Evolutionary conservation across 805 yeast species (phyloP), one percentile per base, ranked within the genome.

Genomic region (Teunomyces kruisii): DNA sequence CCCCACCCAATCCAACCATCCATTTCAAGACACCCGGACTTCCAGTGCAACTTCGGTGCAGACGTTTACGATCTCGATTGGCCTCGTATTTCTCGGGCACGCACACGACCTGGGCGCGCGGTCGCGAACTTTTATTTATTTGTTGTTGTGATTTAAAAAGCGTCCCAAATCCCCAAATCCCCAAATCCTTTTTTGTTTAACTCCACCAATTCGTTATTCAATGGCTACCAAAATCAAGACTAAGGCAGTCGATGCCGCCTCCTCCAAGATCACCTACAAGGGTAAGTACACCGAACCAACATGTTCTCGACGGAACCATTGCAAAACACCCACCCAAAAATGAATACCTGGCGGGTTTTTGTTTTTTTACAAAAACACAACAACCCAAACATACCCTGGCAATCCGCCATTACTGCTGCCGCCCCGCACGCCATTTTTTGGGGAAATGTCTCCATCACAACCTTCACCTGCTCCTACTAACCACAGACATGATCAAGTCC

Each of bases 401-500:
- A 19, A 19, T 19, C 3, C 22, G 22, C 22, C 22, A 19, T 4
- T 6, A 6, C 22, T 19, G 6, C 22, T 3, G 6, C 22, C 3
- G 22, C 22, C 3, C 22, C 22, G 22, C n/a, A 6, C 22, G 22
- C 22, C 22, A 19, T 19, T 19, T 19, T 19, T 19, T n/a, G n/a
- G n/a, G 22, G 6, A 19, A 19, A 3, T 6, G 22, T 19, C 22
- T 15, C 9, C 30, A 5, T 15, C 26, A 16, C 13, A 10, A 2
- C 32, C 19, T n/a, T 6, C 5, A 12, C 6, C 28, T 19, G 7
- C n/a, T 15, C 35, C 28, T 40, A 50, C 59, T 57, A 44, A 54
- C 63, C 42, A 32, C 40, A 79, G 86, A 82, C 48, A 76, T 81
- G 80, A 80, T 82, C 63, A 75, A 74, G 59, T 80, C 84, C 48